Conservation (phyloP, 202 grass and related monocot genomes). For the Elaeis oleifera region DNA sequence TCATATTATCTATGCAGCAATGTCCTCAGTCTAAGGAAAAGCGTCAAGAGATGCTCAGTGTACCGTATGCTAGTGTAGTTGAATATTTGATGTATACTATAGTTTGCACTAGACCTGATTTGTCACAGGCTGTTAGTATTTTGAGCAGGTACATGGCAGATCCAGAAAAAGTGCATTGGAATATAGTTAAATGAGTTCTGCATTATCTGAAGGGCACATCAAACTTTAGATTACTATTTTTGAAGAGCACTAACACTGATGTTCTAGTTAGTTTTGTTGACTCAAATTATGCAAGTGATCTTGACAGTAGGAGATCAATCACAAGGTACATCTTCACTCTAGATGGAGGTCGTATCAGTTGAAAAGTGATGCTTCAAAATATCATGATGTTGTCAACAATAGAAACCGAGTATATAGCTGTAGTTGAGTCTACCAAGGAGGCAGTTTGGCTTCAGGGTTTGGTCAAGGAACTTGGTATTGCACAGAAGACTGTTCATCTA, state of each 20-base stretch:
- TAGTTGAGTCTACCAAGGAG: not conserved
- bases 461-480: too few relatives aligned
- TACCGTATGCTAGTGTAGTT: too few relatives aligned
- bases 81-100: too few relatives aligned
- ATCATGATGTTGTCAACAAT: not conserved
- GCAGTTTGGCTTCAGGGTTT: not conserved
- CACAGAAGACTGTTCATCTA: too few relatives aligned
- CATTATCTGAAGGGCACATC: not conserved
- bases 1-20: too few relatives aligned
- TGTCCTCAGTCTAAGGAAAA: too few relatives aligned
- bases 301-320: not conserved
- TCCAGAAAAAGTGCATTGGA: not conserved
- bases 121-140: not conserved
- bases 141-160: not conserved
- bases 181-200: not conserved
- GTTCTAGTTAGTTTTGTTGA: not conserved
- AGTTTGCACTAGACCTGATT: not conserved
- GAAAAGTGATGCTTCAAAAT: not conserved
- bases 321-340: not conserved
- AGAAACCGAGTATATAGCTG: not conserved
- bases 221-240: not conserved
- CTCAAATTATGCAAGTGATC: not conserved
- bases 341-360: not conserved
- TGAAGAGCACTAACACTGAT: too few relatives aligned
- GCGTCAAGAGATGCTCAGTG: too few relatives aligned